A percentile compares a stretch with the other conserved stretches of the same genome.
phyloP scores from a whole-genome alignment of 1,284 basidiomycete species.

The Phellopilus nigrolimitatus region DNA sequence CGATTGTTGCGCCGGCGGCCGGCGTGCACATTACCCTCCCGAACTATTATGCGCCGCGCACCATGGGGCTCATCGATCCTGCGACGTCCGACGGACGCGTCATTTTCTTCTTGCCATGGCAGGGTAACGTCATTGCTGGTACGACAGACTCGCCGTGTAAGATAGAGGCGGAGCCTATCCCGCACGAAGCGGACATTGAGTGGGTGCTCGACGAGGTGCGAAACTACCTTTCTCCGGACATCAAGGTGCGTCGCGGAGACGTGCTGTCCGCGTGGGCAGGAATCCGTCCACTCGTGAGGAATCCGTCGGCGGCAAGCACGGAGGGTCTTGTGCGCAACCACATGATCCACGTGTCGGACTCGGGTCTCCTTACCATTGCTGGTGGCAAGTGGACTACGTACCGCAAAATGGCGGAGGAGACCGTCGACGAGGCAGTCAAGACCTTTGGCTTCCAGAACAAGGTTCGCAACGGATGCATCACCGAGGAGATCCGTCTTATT shows the following conservation, averaged over 20 bases:
- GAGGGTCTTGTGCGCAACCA: slow-evolving; percentile 92
- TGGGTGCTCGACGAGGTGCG: slow-evolving; percentile 95
- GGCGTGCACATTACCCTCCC: slow-evolving; percentile 97
- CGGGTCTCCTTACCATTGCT: slow-evolving; percentile 89
- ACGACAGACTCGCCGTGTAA: slow-evolving; percentile 87
- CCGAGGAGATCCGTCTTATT: slow-evolving; percentile 77
- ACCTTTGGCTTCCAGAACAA: slow-evolving; percentile 63
- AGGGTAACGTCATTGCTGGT: slow-evolving; percentile 95
- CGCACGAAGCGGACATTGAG: slow-evolving; percentile 91
- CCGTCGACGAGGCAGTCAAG: slow-evolving; percentile 85
- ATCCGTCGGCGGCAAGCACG: slow-evolving; percentile 77
- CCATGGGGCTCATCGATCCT: slow-evolving; percentile 95
- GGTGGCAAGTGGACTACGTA: slow-evolving; percentile 99
- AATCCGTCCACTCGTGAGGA: slow-evolving; percentile 83
- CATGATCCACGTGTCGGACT: slow-evolving; percentile 82
- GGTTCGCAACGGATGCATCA: slow-evolving; percentile 67
- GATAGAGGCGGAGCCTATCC: slow-evolving; percentile 78
- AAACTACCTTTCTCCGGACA: slow-evolving; percentile 86
- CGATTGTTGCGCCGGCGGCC: slow-evolving; percentile 90
- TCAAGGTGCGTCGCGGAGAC: slow-evolving; percentile 93
- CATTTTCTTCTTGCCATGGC: slow-evolving; percentile 99
- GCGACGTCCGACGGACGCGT: slow-evolving; percentile 95
- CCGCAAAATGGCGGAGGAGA: slow-evolving; percentile 94
- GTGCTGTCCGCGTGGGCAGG: slow-evolving; percentile 97
- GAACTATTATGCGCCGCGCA: slow-evolving; percentile 93